A percentile compares a stretch with the other conserved stretches of the same genome.
These are phyloP conservation scores for Pelargonium hybrid DNA, from an alignment of 441 rosid species.

Conservation along the genomic window DNA sequence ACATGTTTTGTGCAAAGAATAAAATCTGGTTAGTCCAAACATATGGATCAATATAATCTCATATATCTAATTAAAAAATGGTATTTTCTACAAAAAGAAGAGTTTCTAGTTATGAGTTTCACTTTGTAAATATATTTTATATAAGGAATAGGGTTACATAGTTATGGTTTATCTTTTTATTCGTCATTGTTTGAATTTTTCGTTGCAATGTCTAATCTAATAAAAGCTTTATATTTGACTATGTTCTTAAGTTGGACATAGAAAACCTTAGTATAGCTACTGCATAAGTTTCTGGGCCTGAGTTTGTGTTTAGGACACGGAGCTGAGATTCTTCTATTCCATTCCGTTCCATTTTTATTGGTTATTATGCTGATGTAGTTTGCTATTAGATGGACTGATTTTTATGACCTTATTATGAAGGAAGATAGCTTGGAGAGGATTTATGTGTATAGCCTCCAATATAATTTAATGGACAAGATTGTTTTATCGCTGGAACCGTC, in stretches of 20 bases:
- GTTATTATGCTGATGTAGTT: slow-evolving; percentile 9
- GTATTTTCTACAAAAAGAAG: not conserved
- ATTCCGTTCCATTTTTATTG: not conserved
- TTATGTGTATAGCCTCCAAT: slow-evolving; percentile 40
- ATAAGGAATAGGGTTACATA: too few relatives aligned
- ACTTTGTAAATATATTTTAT: not conserved
- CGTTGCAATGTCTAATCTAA: not conserved
- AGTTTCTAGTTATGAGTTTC: not conserved
- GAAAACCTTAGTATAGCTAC: not conserved
- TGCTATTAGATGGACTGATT: slow-evolving; percentile 15
- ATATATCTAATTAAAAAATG: not conserved
- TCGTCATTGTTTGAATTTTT: not conserved
- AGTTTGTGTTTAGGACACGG: not conserved
- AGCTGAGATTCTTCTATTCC: not conserved
- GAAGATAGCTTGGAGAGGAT: slow-evolving; percentile 47
- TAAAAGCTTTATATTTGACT: not conserved
- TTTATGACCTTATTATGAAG: slow-evolving; percentile 30
- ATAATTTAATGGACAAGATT: slow-evolving; percentile 36
- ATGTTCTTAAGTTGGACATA: not conserved
- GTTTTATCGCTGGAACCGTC: slow-evolving; percentile 42
- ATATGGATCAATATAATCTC: not conserved
- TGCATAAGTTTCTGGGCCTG: not conserved
- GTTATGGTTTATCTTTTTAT: not conserved
- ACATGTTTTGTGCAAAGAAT: not conserved
- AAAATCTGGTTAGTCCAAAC: not conserved